A percentile compares a stretch with the other conserved stretches of the same genome.
phyloP scores from a whole-genome alignment of 148 eudicot species.

The Euryodendron excelsum region DNA sequence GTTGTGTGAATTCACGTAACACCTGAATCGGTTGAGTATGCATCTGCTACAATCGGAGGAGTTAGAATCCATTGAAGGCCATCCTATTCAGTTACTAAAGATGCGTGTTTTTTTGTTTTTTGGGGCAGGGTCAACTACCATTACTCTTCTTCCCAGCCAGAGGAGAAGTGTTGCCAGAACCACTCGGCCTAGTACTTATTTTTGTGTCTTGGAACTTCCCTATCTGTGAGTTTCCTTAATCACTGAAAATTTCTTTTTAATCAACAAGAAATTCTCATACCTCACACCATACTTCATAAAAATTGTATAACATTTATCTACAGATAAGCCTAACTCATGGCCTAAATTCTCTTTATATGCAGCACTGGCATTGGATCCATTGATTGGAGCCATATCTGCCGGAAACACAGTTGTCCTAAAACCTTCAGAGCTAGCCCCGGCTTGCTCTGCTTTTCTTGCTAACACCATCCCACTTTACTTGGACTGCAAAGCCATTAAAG shows the following conservation, averaged over 20 bases:
- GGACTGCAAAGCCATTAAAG: constrained; percentile 49
- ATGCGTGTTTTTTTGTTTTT: no score
- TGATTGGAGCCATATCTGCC: constrained; percentile 67
- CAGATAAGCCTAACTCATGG: not conserved
- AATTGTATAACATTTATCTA: not conserved
- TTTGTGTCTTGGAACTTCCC: constrained; percentile 30
- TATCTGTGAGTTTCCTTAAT: constrained; percentile 12
- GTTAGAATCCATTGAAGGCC: not conserved
- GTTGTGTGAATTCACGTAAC: not conserved
- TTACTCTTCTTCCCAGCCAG: constrained; percentile 25
- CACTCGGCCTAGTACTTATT: constrained; percentile 26
- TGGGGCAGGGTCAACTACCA: constrained; percentile 20
- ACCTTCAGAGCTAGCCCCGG: constrained; percentile 57
- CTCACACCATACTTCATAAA: not conserved
- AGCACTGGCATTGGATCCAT: constrained; percentile 60
- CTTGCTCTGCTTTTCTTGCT: constrained; percentile 54
- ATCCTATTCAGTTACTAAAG: not conserved
- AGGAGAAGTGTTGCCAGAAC: constrained; percentile 28
- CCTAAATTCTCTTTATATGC: no score
- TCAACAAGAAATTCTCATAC: not conserved
- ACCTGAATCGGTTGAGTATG: not conserved
- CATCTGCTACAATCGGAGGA: not conserved
- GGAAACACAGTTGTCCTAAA: constrained; percentile 56
- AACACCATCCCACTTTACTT: constrained; percentile 44
- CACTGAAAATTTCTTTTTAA: not conserved